Evolutionary conservation across 495 filamentous ascomycete species (phyloP), one percentile per base, ranked within the genome.

Genomic region (Aspergillus heteromorphus): DNA sequence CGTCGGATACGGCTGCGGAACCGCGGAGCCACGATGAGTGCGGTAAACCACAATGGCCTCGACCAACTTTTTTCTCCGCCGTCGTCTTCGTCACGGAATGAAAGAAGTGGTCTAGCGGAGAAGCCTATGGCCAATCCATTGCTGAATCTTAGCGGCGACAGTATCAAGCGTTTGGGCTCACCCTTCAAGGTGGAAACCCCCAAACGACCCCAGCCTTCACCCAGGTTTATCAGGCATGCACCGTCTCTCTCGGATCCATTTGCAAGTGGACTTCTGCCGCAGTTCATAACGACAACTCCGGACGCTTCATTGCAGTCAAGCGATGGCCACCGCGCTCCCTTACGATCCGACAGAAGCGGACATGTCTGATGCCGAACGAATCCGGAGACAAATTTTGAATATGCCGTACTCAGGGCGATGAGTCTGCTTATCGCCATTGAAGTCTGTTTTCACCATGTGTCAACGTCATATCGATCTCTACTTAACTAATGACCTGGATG

Each of bases 31-130:
- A 79, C 76, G 6, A 75, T 68, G 27, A 72, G 74, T 48, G 68
- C 74, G 38, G 68, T 75, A 13, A 67, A 65, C 27, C 54, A 64
- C 0, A 60, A 67, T 42, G 70, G 73, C 43, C 63, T 80, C 20
- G 66, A 74, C 36, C 73, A 74, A 51, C 64, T 81, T 2, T 79
- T 81, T 58, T 76, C 75, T 10, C 78, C 77, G 10, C 75, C 75
- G 17, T 74, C 72, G 4, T 73, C 72, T 48, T 72, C 63, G 30
- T 72, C 65, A 47, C 65, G 64, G n/a, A 53, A 60, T 14, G 71
- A 72, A 16, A 67, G 70, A 41, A 59, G 49, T 13, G 56, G 56
- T 2, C 52, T 63, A 14, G 36, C 49, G 10, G 51, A 58, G 31
- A 70, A 73, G 53, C 64, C 68, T 17, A 52, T 63, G 9, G 47